Conservation (phyloP, 495 filamentous ascomycete species). For the Annulohypoxylon stygium region DNA sequence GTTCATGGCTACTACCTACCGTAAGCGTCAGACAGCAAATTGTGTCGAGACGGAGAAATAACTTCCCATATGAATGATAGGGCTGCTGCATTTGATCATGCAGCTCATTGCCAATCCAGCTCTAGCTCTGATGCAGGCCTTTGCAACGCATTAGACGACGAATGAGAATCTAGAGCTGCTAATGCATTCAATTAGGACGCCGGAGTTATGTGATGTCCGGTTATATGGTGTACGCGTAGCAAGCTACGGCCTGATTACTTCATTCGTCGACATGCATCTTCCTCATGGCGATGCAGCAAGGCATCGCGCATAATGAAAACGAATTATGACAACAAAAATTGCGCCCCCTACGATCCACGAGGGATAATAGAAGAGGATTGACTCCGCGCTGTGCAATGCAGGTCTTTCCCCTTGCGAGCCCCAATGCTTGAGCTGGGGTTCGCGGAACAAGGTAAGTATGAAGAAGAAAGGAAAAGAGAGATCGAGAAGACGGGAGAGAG, state of each 20-base stretch:
- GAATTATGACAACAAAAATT: neutral
- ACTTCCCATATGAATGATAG: neutral
- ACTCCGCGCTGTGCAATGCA: slow-evolving; percentile 4
- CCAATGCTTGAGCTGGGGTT: slow-evolving; percentile 3
- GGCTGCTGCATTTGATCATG: neutral
- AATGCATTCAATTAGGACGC: too few relatives aligned
- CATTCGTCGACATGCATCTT: neutral
- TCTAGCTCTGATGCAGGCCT: neutral
- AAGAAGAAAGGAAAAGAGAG: slow-evolving; percentile 3
- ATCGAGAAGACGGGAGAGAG: neutral
- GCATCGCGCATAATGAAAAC: neutral
- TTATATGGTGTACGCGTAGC: neutral
- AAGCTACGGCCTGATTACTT: neutral
- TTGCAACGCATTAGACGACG: neutral
- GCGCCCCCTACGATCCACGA: slow-evolving; percentile 6
- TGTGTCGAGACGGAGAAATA: neutral
- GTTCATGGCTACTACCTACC: neutral
- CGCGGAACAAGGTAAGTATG: slow-evolving; percentile 9
- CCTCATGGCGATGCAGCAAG: neutral
- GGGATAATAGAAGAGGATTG: slow-evolving; percentile 1
- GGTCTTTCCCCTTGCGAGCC: neutral
- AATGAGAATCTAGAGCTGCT: neutral
- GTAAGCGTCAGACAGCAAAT: neutral
- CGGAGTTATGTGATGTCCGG: too few relatives aligned
- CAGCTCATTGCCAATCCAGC: neutral